These are phyloP conservation scores for Trichoderma orchidacearum DNA, from an alignment of 495 filamentous ascomycete genomes.

Conservation along the genomic window DNA sequence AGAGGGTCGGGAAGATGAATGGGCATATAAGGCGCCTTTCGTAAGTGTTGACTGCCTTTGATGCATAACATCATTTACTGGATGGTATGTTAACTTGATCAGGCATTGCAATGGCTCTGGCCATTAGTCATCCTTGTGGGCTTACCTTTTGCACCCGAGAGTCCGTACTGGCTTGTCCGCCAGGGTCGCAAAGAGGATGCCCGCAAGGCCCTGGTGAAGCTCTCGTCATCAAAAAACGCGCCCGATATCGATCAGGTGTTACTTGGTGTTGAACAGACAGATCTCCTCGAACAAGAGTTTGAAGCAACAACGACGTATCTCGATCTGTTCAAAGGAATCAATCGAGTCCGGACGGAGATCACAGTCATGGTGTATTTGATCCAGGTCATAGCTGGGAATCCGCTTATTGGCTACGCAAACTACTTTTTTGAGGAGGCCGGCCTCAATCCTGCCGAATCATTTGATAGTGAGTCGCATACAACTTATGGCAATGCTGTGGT, in stretches of 20 bases:
- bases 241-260: slow-evolving; percentile 47
- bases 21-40: slow-evolving; percentile 48
- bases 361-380: slow-evolving; percentile 40
- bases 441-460: slow-evolving; percentile 29
- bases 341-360: slow-evolving; percentile 48
- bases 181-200: slow-evolving; percentile 36
- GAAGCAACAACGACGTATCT: slow-evolving; percentile 42
- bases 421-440: slow-evolving; percentile 52
- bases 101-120: slow-evolving; percentile 59
- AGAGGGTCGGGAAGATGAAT: slow-evolving; percentile 32
- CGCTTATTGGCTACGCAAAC: slow-evolving; percentile 47
- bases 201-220: slow-evolving; percentile 33
- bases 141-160: slow-evolving; percentile 54
- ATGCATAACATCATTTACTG: slow-evolving; percentile 37
- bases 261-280: slow-evolving; percentile 60
- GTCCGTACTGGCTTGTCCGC: slow-evolving; percentile 65
- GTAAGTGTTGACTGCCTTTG: slow-evolving; percentile 28
- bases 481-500: background rate
- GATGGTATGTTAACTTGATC: slow-evolving; percentile 32
- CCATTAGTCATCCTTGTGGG: slow-evolving; percentile 46
- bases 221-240: slow-evolving; percentile 39
- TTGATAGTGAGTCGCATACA: slow-evolving; percentile 23
- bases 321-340: slow-evolving; percentile 46
- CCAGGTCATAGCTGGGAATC: slow-evolving; percentile 45
- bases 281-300: slow-evolving; percentile 46